Evolutionary conservation across 1,284 basidiomycete genomes (phyloP).

Genomic region (Fistulinella staudtii): DNA sequence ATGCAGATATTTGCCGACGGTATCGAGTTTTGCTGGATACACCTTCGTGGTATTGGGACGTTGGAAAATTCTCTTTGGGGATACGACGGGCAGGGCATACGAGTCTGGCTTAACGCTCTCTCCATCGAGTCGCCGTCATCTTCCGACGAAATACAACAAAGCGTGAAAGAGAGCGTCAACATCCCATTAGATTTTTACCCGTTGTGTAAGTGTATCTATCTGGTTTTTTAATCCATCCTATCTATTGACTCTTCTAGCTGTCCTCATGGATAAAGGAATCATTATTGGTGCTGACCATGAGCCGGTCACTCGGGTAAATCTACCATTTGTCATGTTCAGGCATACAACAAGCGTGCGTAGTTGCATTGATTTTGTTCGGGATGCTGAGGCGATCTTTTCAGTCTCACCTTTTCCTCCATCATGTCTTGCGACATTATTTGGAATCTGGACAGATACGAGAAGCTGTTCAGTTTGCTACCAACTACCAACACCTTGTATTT

Average conservation of each 20-base stretch:
- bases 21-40: slow-evolving; percentile 99
- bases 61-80: slow-evolving; percentile 98
- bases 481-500: slow-evolving; percentile 87
- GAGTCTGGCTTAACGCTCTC: slow-evolving; percentile 94
- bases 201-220: slow-evolving; percentile 62
- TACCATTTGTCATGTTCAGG: slow-evolving; percentile 91
- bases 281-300: slow-evolving; percentile 96
- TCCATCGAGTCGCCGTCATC: slow-evolving; percentile 68
- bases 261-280: slow-evolving; percentile 98
- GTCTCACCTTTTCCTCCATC: slow-evolving; percentile 94
- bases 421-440: slow-evolving; percentile 85
- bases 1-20: slow-evolving; percentile 95
- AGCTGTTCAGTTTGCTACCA: slow-evolving; percentile 82
- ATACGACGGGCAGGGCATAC: slow-evolving; percentile 86
- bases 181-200: slow-evolving; percentile 95
- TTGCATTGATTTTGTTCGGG: neutral
- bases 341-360: slow-evolving; percentile 80
- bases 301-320: slow-evolving; percentile 66
- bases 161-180: slow-evolving; percentile 88
- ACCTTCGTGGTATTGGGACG: slow-evolving; percentile 86
- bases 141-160: slow-evolving; percentile 46
- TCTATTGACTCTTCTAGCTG: slow-evolving; percentile 50
- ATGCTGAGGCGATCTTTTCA: slow-evolving; percentile 30
- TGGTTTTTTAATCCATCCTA: slow-evolving; percentile 3
- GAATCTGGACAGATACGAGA: slow-evolving; percentile 66